Conservation (phyloP, 306 rosid genomes). For the Lathyrus aphaca region DNA sequence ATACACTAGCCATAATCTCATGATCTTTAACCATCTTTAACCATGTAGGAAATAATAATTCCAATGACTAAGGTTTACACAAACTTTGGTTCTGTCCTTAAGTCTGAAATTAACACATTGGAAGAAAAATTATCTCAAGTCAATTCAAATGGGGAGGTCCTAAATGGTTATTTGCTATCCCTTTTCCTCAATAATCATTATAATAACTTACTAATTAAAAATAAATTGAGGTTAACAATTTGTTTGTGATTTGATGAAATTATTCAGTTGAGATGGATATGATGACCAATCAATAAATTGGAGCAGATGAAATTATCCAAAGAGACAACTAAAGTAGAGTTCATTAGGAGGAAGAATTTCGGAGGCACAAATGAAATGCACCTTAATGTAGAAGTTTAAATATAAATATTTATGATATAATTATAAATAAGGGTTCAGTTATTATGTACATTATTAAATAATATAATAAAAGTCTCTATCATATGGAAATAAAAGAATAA, state of each 20-base stretch:
- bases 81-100: too few species aligned
- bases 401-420: too few species aligned
- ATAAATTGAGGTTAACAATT: too few species aligned
- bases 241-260: not conserved
- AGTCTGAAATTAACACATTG: not conserved
- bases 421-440: too few species aligned
- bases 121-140: not conserved
- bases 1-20: too few species aligned
- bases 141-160: not conserved
- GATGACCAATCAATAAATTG: too few species aligned
- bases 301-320: not conserved
- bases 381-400: not conserved
- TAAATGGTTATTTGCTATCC: not conserved
- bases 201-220: too few species aligned
- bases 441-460: too few species aligned
- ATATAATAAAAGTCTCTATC: too few species aligned
- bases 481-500: too few species aligned
- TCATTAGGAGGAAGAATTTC: not conserved
- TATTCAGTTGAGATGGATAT: not conserved
- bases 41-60: not conserved
- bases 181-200: not conserved
- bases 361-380: not conserved
- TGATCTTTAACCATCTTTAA: not conserved
- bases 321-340: not conserved
- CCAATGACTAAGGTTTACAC: not conserved